These are phyloP conservation scores for Xerocomus nothofagi DNA, from an alignment of 1,284 basidiomycete genomes.

Conservation along the genomic window DNA sequence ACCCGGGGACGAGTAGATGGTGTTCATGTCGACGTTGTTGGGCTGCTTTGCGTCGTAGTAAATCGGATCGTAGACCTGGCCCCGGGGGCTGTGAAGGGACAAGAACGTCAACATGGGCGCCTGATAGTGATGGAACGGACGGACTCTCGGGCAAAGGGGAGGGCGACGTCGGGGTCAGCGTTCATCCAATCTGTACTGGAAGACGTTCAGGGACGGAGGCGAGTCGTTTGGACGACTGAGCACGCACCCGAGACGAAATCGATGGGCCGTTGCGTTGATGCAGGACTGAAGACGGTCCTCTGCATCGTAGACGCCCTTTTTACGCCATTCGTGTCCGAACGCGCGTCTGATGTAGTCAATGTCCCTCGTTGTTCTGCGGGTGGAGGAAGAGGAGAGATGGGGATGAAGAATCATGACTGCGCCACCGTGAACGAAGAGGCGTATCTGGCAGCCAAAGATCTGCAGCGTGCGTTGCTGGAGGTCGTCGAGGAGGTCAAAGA, in stretches of 20 bases:
- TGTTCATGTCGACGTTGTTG: conserved; percentile 53
- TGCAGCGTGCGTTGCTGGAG: conserved; percentile 47
- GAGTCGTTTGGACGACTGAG: background rate
- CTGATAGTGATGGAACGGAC: conserved; percentile 29
- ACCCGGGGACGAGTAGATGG: conserved; percentile 54
- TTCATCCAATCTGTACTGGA: conserved; percentile 68
- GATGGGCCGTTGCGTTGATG: conserved; percentile 51
- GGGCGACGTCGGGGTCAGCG: conserved; percentile 61
- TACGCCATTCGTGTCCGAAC: conserved; percentile 54
- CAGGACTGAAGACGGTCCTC: conserved; percentile 52
- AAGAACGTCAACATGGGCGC: conserved; percentile 10
- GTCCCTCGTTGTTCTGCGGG: conserved; percentile 56
- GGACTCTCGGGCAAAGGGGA: conserved; percentile 62
- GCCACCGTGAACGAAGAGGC: conserved; percentile 65
- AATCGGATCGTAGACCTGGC: conserved; percentile 56
- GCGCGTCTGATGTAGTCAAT: conserved; percentile 63
- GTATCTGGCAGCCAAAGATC: conserved; percentile 48
- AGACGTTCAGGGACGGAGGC: conserved; percentile 1
- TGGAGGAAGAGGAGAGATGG: conserved; percentile 40
- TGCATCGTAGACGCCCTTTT: conserved; percentile 49
- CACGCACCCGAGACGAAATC: conserved; percentile 48
- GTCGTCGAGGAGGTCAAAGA: conserved; percentile 47
- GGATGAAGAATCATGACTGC: conserved; percentile 67
- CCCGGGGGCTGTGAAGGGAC: conserved; percentile 35
- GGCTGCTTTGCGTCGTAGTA: conserved; percentile 49